Evolutionary conservation across 2,329 filamentous ascomycete genomes (phyloP), one percentile per base, ranked within the genome.

Genomic region (Pseudogymnoascus sp.): DNA sequence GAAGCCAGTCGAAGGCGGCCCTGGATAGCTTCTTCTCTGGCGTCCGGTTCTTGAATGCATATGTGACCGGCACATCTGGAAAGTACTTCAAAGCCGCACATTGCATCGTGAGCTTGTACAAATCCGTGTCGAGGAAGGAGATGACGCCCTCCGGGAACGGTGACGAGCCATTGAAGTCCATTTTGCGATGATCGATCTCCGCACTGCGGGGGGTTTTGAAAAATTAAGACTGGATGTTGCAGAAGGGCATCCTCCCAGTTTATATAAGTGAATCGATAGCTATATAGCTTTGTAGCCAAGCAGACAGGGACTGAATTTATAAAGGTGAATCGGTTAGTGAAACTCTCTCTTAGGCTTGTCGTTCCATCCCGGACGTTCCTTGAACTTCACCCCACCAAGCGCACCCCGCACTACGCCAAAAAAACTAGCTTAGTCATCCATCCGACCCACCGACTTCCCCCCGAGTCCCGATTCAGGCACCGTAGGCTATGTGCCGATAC

Each of bases 101-200:
- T 88, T 99, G 95, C 95, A 99, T 99, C 18, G 95, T 99, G 76
- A 99, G 78, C 77, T 99, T 99, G 67, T 74, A 99, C 65, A 99
- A 73, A 69, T 88, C 85, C 14, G 89, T 93, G 72, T 95, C 90
- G 62, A 95, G 81, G 72, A 95, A 88, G 72, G 90, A 93, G 71
- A 87, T 89, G 72, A 93, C 85, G 61, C 90, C 90, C 77, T 90
- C 89, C 3, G 89, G 87, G 66, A 83, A 87, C 63, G 84, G 83
- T 63, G 84, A 85, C 34, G 84, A 83, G 77, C 82, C 84, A 74
- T 87, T 86, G 76, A 88, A 88, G 67, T 85, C 84, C 85, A 88
- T 88, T 66, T 37, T 67, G 61, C 56, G 63, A 53, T 14, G 18
- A 36, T 34, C 43, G 31, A 36, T 56, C 49, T 56, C 49, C 49